Evolutionary conservation across 139 green algal species (phyloP), one percentile per base, ranked within the genome.

Genomic region (Bryopsis sp.): DNA sequence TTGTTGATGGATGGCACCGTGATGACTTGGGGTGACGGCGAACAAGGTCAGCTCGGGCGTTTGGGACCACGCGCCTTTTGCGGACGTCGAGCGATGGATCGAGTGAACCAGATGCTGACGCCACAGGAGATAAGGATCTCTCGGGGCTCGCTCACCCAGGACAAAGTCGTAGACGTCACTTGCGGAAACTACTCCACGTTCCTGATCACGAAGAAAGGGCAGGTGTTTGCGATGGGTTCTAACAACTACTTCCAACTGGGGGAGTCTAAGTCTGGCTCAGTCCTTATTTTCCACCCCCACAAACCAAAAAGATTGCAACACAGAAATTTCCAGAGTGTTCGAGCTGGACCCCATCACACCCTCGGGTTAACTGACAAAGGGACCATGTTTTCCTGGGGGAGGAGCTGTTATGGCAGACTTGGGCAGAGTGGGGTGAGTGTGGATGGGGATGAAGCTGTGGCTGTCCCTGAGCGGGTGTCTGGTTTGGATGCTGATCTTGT

Each of bases 201-300:
- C 76, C 84, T 81, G 1, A 64, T 85, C 36, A 76, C 69, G 7
- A 62, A 77, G 6, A 39, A 74, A 15, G 88, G 90, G 59, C 47
- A 73, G 4, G 76, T 95, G 0, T 82, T 74, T 29, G 83, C 76
- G 0, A 95, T 85, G 75, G 91, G 91, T 19, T 79, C 96, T 2
- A 97, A 97, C 81, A 96, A 96, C 77, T 89, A 85, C 59, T 86
- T 85, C 7, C 90, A 97, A 83, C 81, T 97, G 31, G 89, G 29
- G 43, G 58, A 65, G 58, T 43, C 15, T 47, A 6, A 7, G 43
- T 26, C 26, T 11, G 28, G 4, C 5, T 65, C 29, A 65, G n/a
- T n/a, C n/a, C n/a, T 6, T 26, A 7, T 65, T 6, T 43, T 65
- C 32, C 24, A 39, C 4, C 58, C 58, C 29, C 8, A 7, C 11